Conservation (phyloP, 129 eudicot genomes). For the Smallanthus sonchifolius region DNA sequence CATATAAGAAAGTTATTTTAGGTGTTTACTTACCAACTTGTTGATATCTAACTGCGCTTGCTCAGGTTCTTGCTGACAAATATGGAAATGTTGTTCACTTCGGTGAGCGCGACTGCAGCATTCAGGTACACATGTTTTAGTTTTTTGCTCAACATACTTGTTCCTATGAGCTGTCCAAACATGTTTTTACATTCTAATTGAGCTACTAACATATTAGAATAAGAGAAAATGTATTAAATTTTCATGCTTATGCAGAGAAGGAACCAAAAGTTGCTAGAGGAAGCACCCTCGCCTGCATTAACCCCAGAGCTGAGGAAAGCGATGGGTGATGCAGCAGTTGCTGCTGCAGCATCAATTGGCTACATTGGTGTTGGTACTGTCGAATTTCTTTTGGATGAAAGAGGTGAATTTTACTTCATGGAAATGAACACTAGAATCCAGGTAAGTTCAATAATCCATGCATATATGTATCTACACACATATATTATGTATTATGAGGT, state of each 20-base stretch:
- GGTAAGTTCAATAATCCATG: slow-evolving; percentile 35
- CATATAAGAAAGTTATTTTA: neutral
- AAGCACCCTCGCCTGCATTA: slow-evolving; percentile 98
- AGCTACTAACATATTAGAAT: neutral
- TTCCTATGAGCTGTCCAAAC: neutral
- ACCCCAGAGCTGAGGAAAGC: slow-evolving; percentile 93
- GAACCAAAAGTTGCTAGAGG: slow-evolving; percentile 95
- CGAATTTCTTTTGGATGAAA: slow-evolving; percentile 96
- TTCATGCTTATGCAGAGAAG: slow-evolving; percentile 64
- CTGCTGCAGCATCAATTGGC: slow-evolving; percentile 98
- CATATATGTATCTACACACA: neutral
- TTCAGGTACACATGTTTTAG: slow-evolving; percentile 54
- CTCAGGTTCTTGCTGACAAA: slow-evolving; percentile 95
- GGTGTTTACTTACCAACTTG: slow-evolving; percentile 11
- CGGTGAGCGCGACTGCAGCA: slow-evolving; percentile 99
- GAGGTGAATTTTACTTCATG: slow-evolving; percentile 95
- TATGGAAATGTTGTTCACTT: slow-evolving; percentile 94
- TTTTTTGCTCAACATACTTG: neutral
- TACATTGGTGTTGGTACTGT: slow-evolving; percentile 95
- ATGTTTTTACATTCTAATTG: neutral
- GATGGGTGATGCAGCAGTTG: slow-evolving; percentile 99
- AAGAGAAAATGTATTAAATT: neutral
- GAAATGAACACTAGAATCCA: slow-evolving; percentile 99
- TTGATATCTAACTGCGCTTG: slow-evolving; percentile 13
- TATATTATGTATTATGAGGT: neutral